Conservation (phyloP, 306 rosid genomes). For the Cicer cuneatum region DNA sequence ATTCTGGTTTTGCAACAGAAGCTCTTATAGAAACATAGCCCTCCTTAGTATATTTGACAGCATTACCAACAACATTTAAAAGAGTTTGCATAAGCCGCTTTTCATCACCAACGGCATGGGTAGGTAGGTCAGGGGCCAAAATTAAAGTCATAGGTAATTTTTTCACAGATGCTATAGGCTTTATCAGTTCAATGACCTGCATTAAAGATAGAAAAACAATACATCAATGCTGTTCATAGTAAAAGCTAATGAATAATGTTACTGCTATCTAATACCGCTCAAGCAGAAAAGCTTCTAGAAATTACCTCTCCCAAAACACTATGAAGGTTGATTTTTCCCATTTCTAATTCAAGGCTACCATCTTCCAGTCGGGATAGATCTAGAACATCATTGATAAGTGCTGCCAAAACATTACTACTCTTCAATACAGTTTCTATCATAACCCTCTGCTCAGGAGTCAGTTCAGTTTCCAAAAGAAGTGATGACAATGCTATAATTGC, state of each 20-base stretch:
- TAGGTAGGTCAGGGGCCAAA: conserved; percentile 80
- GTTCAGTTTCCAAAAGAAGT: conserved; percentile 83
- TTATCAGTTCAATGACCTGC: conserved; percentile 72
- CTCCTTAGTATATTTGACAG: conserved; percentile 87
- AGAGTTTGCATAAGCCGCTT: conserved; percentile 80
- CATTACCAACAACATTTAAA: conserved; percentile 79
- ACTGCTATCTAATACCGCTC: conserved; percentile 27
- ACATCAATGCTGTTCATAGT: conserved; percentile 6
- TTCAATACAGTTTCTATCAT: conserved; percentile 84
- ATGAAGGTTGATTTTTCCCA: conserved; percentile 75
- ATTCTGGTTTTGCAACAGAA: conserved; percentile 74
- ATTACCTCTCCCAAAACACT: conserved; percentile 74
- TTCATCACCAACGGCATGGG: conserved; percentile 78
- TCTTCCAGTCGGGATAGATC: conserved; percentile 97
- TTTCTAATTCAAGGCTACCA: conserved; percentile 85
- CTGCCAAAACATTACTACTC: conserved; percentile 82
- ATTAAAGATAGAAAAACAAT: conserved; percentile 35
- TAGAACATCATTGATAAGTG: conserved; percentile 83
- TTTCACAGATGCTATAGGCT: conserved; percentile 86
- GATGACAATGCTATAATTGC: conserved; percentile 89
- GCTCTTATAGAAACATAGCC: conserved; percentile 82
- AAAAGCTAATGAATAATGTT: conserved; percentile 28
- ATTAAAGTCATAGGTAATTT: conserved; percentile 73
- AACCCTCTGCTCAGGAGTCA: conserved; percentile 82
- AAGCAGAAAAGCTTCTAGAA: conserved; percentile 25